Base-by-base conservation (phyloP, 306 rosid species). In the Cucumis cinereus region DNA sequence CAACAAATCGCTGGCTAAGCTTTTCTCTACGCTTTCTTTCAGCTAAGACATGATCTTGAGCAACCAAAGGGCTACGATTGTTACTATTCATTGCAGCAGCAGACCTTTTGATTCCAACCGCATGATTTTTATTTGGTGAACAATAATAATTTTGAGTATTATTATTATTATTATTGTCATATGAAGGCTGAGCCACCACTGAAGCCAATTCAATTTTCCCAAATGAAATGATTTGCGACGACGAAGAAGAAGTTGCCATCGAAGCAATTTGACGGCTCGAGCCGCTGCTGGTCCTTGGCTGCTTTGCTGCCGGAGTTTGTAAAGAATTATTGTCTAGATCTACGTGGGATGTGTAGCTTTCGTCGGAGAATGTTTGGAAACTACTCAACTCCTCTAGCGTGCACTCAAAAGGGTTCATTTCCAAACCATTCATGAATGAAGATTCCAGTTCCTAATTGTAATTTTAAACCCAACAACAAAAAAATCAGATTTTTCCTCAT, bases 11-110 rank as follows among this genome's bases (percentile, higher is more conserved):
- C 59, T 89, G 91, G 86, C 84, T 85, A 73, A 92, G 96, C 73
- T 88, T 89, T 81, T 89, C 96, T 81, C 98, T 83, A 4, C 98
- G 77, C 75, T 83, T 90, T 69, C 98, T 85, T 75, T 93, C 98
- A 0, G 96, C 95, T 68, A 93, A 79, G 69, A 93, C 82, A 79
- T 90, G 98, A 38, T 88, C 98, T 61, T 89, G 93, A 63, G 85
- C 82, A 55, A 85, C 79, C 56, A 85, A 74, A 17, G 78, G 75
- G 40, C 77, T 57, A 81, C 85, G 82, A 16, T 52, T 17, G 19
- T 52, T 17, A 53, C 8, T 53, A 49, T 49, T 75, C 66, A 80
- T 38, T 50, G 12, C 49, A 33, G 9, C 47, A 33, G 82, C 84
- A 0, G 23, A 2, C 75, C 86, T 92, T 35, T 79, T 85, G 26